Base-by-base conservation (phyloP, 345 rosid species). In the Pistacia vera region DNA sequence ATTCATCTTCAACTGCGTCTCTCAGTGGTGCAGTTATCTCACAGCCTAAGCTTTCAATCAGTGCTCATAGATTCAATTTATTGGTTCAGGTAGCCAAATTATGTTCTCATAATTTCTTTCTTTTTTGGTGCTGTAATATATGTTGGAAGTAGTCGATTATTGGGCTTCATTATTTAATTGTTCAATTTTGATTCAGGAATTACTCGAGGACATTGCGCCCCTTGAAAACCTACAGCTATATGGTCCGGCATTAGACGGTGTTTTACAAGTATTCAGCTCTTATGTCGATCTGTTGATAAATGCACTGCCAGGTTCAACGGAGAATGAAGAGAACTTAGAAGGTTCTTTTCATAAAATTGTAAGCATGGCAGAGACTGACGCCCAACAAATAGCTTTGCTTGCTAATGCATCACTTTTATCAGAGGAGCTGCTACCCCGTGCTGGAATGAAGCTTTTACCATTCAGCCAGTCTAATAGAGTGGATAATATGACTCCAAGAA, bases 331-430 rank as follows among this genome's bases (percentile, higher is more conserved):
- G 77, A 80, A 82, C 76, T 69, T 83, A 44, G 92, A 83, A 67
- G 87, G 84, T 57, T 83, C 87, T 33, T 84, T 81, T 35, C 80
- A 79, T 61, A 90, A 83, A 81, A 86, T 95, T 77, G 97, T 93
- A 48, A 88, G 84, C 68, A 79, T 88, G 83, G 98, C 95, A 10
- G 97, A 89, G 81, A 92, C 87, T 25, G 97, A 93, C 84, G 75
- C 88, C 67, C 98, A 93, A 78, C 99, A 95, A 70, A 67, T 91
- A 46, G 98, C 96, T 73, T 82, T 95, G 70, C 88, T 95, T 52
- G 96, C 97, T 41, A 93, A 92, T 81, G 97, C 98, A 61, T 90
- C 90, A 44, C 79, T 93, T 65, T 83, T 95, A 75, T 94, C 96
- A 22, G 99, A 95, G 35, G 98, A 95, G 78, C 79, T 93, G 75